Percentiles rank a stretch among this genome's conserved stretches.
Evolutionary conservation across 768 basidiomycete species (phyloP).

Genomic region (Mycena maculata): DNA sequence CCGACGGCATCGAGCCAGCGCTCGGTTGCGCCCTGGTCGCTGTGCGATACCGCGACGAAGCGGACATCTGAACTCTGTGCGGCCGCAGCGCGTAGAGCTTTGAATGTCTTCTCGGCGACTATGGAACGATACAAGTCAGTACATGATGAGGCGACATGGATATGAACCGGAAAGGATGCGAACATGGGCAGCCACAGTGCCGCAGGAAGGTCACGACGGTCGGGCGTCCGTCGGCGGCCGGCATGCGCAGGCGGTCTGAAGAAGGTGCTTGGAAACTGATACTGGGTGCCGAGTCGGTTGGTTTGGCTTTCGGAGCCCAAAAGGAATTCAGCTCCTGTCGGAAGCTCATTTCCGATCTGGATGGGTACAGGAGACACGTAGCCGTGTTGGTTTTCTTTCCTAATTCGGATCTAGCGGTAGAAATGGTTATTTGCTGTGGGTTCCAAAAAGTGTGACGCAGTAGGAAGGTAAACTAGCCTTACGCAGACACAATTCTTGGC

Average conservation of each 20-base stretch:
- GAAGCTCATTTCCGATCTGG: conserved; percentile 21
- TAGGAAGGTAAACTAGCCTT: too few species aligned
- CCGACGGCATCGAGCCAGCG: conserved; percentile 22
- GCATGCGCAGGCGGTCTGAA: not conserved
- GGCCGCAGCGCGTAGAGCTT: conserved; percentile 4
- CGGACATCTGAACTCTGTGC: not conserved
- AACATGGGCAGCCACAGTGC: conserved; percentile 29
- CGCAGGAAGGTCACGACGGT: conserved; percentile 20
- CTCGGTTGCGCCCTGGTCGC: conserved; percentile 10
- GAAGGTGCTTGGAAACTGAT: conserved; percentile 19
- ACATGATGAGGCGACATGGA: not conserved
- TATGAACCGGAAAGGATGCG: not conserved
- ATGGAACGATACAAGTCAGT: not conserved
- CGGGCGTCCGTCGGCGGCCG: conserved; percentile 9
- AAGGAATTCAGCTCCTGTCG: conserved; percentile 23
- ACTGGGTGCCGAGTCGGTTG: not conserved
- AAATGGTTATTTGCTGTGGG: too few species aligned
- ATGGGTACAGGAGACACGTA: not conserved
- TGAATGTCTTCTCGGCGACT: conserved; percentile 28
- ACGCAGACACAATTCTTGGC: too few species aligned
- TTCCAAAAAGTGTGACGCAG: too few species aligned
- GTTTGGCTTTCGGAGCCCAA: conserved; percentile 6
- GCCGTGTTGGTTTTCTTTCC: too few species aligned
- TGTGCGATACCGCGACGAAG: conserved; percentile 28
- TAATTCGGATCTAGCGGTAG: too few species aligned